Percentiles rank a stretch among this genome's conserved stretches.
These are phyloP conservation scores for Skeletonema menzelii DNA, from an alignment of 108 stramenopile species.

Conservation along the genomic window DNA sequence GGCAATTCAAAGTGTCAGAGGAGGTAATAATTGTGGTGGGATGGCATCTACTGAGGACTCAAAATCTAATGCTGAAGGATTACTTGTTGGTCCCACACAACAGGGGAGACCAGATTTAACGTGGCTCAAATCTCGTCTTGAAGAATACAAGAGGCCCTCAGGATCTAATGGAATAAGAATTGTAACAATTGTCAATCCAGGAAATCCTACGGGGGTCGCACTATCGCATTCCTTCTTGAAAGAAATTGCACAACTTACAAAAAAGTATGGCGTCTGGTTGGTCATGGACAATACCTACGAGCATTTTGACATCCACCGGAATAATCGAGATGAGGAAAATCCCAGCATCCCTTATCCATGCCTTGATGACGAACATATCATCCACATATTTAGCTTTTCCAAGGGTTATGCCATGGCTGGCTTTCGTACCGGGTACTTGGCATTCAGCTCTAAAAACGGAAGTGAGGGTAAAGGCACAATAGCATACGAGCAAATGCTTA, in stretches of 20 bases:
- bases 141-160: slow-evolving; percentile 14
- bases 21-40: slow-evolving; percentile 9
- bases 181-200: slow-evolving; percentile 92
- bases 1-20: slow-evolving; percentile 47
- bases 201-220: slow-evolving; percentile 91
- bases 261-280: slow-evolving; percentile 71
- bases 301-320: slow-evolving; percentile 71
- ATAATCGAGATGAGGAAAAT: slow-evolving; percentile 37
- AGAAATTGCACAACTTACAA: slow-evolving; percentile 69
- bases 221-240: slow-evolving; percentile 58
- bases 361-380: slow-evolving; percentile 71
- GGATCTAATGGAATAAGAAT: slow-evolving; percentile 51
- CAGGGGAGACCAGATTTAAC: slow-evolving; percentile 58
- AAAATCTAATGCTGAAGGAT: slow-evolving; percentile 25
- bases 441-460: slow-evolving; percentile 48
- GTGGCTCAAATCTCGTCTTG: slow-evolving; percentile 58
- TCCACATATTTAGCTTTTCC: slow-evolving; percentile 88
- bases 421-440: slow-evolving; percentile 91
- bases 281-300: slow-evolving; percentile 95
- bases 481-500: slow-evolving; percentile 64
- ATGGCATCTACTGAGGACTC: background rate
- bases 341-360: slow-evolving; percentile 38
- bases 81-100: slow-evolving; percentile 66
- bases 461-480: slow-evolving; percentile 31
- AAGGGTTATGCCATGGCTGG: slow-evolving; percentile 92